Base-by-base conservation (phyloP, 1,284 basidiomycete genomes). In the Trichosporon sp. region DNA sequence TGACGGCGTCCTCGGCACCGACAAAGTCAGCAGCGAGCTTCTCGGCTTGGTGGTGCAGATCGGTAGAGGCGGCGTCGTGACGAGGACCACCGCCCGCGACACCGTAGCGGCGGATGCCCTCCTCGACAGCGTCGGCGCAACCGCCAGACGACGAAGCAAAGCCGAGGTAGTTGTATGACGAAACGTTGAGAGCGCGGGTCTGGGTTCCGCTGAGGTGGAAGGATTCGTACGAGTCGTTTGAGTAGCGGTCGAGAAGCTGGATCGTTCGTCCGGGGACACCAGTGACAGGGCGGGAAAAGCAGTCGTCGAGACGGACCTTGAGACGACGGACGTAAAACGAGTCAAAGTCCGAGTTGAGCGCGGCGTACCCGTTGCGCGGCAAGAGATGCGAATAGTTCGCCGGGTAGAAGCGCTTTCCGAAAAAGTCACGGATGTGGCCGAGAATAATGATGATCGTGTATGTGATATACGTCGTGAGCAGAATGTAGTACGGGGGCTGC, bases 161-260 rank as follows among this genome's bases (percentile, higher is more conserved):
- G 4, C 97, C 96, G 77, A 99, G 93, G 82, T 99, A 99, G 86
- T 99, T 99, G 88, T 99, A 99, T 4, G 95, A 98, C 8, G 94
- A 96, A 77, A 98, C 91, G 84, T 99, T 99, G 78, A 99, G 90
- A 0, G 91, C 92, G 70, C 95, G 92, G 1, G 94, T 96, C 54
- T 88, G 89, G 0, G 87, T 88, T 73, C 95, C 96, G 0, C 92
- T 92, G 76, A 91, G 87, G 56, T 90, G 84, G 78, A 94, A 92
- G 6, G 91, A 91, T 79, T 89, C 87, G 85, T 94, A 92, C 86
- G 91, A 91, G 84, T 98, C 92, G 67, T 89, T 85, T 2, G 93
- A 92, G 74, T 89, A 87, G 65, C 96, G 92, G 85, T 99, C 94
- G 64, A 95, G 89, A 70, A 92, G 88, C 67, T 91, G 84, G 77